Evolutionary conservation across 1,284 basidiomycete species (phyloP), one percentile per base, ranked within the genome.

Genomic region (Sutorius eximius): DNA sequence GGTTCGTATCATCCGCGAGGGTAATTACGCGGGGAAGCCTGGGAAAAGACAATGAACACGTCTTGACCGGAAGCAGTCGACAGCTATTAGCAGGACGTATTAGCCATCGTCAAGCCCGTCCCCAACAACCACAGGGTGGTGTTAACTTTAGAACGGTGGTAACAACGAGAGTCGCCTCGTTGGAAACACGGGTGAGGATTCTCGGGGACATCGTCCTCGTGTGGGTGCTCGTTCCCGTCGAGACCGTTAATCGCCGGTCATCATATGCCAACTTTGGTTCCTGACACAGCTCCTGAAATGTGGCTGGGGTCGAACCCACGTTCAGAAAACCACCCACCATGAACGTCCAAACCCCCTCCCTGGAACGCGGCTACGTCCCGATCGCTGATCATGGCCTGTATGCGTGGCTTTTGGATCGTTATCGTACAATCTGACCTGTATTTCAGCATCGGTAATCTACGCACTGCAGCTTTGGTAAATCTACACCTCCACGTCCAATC

Each of bases 301-400:
- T 37, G 30, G 43, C 42, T 29, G 24, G 24, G 24, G 24, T 27
- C 24, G 16, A 37, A 13, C 24, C 34, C 33, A 46, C 36, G 46
- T 36, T 41, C 44, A 32, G n/a, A n/a, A 16, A 49, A 49, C 43
- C 36, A 34, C 7, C 36, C 53, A 67, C 29, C 57, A 77, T 77
- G 73, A 77, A 77, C 53, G 37, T 72, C 38, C 62, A 66, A 38
- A 55, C 66, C 3, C 73, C 73, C 13, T 37, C 22, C 20, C 44
- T 51, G 51, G 71, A 75, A 27, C 70, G 78, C 53, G 85, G 82
- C 47, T 89, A 89, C 63, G 70, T 83, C 48, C 74, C 84, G 20
- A 86, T 89, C 50, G 79, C 85, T 29, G 86, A 89, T 63, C 87
- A 89, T 75, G 87, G 77, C 45, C 68, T 89, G 86, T 89, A 68